Conservation (phyloP, 306 rosid genomes). For the Senna siamea region DNA sequence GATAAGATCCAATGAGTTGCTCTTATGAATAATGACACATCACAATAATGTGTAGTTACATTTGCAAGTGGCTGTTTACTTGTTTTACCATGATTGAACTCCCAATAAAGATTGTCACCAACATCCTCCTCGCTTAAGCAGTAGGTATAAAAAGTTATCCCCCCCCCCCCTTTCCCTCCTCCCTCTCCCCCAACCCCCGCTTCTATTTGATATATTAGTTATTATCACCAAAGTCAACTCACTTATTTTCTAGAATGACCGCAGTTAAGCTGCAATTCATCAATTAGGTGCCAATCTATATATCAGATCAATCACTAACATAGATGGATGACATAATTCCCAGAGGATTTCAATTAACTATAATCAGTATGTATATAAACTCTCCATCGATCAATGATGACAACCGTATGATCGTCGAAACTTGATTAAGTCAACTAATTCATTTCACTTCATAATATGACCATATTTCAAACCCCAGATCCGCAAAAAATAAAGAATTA, state of each 20-base stretch:
- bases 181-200: neutral
- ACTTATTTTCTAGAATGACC: slow-evolving; percentile 22
- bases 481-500: neutral
- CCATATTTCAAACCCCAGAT: neutral
- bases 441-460: neutral
- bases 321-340: neutral
- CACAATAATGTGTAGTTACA: neutral
- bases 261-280: neutral
- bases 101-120: neutral
- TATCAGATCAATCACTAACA: neutral
- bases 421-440: neutral
- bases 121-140: neutral
- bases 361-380: neutral
- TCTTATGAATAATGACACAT: neutral
- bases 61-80: neutral
- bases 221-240: slow-evolving; percentile 26
- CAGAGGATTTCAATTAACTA: neutral
- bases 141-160: neutral
- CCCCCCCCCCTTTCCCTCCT: neutral
- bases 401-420: neutral
- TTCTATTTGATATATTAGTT: slow-evolving; percentile 1
- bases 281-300: slow-evolving; percentile 9
- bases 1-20: too few relatives aligned
- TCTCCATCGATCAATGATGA: neutral
- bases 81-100: neutral